A percentile compares a stretch with the other conserved stretches of the same genome.
Conservation (phyloP, 495 filamentous ascomycete genomes). For the Annulohypoxylon maeteangense region DNA sequence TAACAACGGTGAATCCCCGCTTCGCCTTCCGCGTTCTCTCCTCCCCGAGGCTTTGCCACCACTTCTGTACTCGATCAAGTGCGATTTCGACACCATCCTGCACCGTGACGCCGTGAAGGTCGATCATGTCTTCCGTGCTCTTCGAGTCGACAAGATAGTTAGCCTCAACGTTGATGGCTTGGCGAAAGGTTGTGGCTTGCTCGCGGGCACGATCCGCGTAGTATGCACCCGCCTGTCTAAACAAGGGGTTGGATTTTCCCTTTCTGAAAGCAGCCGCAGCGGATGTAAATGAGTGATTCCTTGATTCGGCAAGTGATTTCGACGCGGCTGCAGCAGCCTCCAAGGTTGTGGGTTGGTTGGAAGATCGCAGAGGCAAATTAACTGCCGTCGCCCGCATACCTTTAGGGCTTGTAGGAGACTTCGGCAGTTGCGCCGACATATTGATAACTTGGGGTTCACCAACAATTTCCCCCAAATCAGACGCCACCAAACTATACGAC, state of each 20-base stretch:
- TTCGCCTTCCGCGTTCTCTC: conserved; percentile 58
- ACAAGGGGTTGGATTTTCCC: conserved; percentile 52
- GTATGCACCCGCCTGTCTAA: conserved; percentile 51
- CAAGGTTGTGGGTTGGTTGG: conserved; percentile 17
- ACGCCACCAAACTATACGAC: conserved; percentile 41
- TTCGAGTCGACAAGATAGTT: conserved; percentile 70
- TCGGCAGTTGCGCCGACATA: conserved; percentile 6
- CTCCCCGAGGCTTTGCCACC: conserved; percentile 83
- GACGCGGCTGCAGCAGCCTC: conserved; percentile 19
- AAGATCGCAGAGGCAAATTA: conserved; percentile 12
- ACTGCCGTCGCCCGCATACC: neutral
- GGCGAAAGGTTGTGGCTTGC: conserved; percentile 33
- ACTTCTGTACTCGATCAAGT: conserved; percentile 69
- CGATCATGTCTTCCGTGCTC: conserved; percentile 66
- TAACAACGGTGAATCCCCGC: conserved; percentile 75
- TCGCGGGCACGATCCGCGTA: conserved; percentile 52
- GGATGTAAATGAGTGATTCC: conserved; percentile 40
- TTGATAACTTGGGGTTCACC: neutral
- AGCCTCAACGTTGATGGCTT: conserved; percentile 53
- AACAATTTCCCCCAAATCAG: conserved; percentile 17
- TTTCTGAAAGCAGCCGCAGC: conserved; percentile 48
- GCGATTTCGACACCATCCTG: conserved; percentile 81
- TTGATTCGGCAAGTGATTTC: conserved; percentile 19
- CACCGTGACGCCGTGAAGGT: conserved; percentile 88
- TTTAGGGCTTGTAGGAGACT: conserved; percentile 6